phyloP scores from a whole-genome alignment of 2,329 filamentous ascomycete genomes.

The Sclerotinia trifoliorum region DNA sequence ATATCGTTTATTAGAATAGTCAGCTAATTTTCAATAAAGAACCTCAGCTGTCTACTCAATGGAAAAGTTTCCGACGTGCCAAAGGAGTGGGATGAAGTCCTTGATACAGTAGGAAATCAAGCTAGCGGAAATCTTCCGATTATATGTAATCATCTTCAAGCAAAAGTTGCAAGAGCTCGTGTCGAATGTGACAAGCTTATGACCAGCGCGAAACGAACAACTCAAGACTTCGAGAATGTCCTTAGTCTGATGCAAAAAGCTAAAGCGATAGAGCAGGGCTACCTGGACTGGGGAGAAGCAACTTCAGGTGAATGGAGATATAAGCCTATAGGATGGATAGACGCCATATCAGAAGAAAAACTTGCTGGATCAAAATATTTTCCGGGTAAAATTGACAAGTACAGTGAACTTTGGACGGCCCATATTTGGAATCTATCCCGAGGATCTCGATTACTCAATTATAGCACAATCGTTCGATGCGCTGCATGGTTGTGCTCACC shows the following conservation, averaged over 20 bases:
- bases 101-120: neutral
- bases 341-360: conserved; percentile 29
- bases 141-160: conserved; percentile 20
- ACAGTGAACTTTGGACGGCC: conserved; percentile 58
- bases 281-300: conserved; percentile 49
- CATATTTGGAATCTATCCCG: conserved; percentile 57
- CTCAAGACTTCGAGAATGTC: conserved; percentile 34
- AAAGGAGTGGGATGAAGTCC: conserved; percentile 2
- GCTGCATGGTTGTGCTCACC: conserved; percentile 59
- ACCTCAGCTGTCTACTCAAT: conserved; percentile 16
- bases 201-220: conserved; percentile 9
- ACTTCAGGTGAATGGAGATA: conserved; percentile 51
- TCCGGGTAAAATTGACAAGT: conserved; percentile 58
- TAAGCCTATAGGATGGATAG: conserved; percentile 55
- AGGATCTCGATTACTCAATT: conserved; percentile 53
- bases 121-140: neutral
- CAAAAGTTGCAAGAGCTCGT: conserved; percentile 15
- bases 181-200: conserved; percentile 17
- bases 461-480: conserved; percentile 56
- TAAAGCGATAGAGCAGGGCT: conserved; percentile 51
- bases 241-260: conserved; percentile 51
- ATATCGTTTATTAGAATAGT: neutral
- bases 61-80: conserved; percentile 14
- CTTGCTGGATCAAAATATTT: conserved; percentile 30
- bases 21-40: neutral